A percentile compares a stretch with the other conserved stretches of the same genome.
These are phyloP conservation scores for Cadophora luteo-olivacea DNA, from an alignment of 2,329 filamentous ascomycete species.

Conservation along the genomic window DNA sequence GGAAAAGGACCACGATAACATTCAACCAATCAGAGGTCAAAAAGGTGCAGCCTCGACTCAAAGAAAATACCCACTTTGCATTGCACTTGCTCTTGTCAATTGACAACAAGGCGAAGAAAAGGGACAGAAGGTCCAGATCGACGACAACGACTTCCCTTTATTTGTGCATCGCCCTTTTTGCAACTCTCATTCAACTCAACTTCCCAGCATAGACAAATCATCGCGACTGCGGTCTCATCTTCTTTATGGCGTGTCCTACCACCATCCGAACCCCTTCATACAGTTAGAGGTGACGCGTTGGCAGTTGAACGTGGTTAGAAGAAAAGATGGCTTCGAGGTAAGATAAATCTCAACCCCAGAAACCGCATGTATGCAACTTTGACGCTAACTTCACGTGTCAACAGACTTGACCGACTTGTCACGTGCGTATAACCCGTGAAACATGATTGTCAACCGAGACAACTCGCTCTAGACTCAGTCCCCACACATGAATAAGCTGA, in stretches of 20 bases:
- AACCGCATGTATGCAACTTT: not conserved
- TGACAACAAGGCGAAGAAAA: conserved; percentile 8
- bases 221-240: conserved; percentile 9
- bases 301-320: not conserved
- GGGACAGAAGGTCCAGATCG: conserved; percentile 7
- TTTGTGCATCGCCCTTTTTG: not conserved
- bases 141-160: not conserved
- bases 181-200: not conserved
- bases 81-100: not conserved
- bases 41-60: not conserved
- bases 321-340: conserved; percentile 46
- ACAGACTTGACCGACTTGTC: conserved; percentile 82
- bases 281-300: conserved; percentile 40
- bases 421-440: conserved; percentile 68
- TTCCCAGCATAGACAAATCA: not conserved
- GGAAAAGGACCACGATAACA: not conserved
- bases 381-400: conserved; percentile 37
- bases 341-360: conserved; percentile 27
- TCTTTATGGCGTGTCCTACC: conserved; percentile 30
- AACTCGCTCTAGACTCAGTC: not conserved
- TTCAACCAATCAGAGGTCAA: not conserved
- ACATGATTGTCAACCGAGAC: not conserved
- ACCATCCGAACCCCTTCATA: conserved; percentile 19
- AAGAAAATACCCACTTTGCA: not conserved
- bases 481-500: conserved; percentile 15